Conservation (phyloP, 331 rosid species). For the Spiraea crenata region DNA sequence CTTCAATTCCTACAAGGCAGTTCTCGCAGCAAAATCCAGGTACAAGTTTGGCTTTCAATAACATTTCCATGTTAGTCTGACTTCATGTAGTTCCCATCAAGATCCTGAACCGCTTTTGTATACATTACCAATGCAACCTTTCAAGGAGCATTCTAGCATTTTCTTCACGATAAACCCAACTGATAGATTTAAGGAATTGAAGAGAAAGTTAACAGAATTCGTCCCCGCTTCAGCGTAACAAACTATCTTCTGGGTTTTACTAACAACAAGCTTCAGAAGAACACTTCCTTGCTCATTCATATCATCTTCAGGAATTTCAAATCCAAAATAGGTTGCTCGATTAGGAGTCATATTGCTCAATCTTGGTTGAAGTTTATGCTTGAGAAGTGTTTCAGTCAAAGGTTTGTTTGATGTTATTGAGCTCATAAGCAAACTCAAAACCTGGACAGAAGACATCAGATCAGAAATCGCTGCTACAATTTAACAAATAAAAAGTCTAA, state of each 20-base stretch:
- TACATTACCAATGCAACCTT: conserved; percentile 5
- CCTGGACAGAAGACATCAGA: neutral
- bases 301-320: no score
- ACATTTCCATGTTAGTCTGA: neutral
- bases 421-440: conserved; percentile 12
- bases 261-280: neutral
- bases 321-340: no score
- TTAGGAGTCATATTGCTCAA: neutral
- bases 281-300: neutral
- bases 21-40: neutral
- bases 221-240: conserved; percentile 1
- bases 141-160: neutral
- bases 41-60: neutral
- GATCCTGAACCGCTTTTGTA: neutral
- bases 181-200: neutral
- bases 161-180: neutral
- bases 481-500: neutral
- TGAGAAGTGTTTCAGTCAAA: conserved; percentile 11
- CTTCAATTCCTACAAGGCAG: neutral
- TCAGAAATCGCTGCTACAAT: neutral
- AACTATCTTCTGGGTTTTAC: conserved; percentile 3
- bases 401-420: conserved; percentile 19
- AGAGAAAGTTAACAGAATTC: neutral
- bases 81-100: neutral
- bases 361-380: neutral